These are phyloP conservation scores for Blastobotrys mokoenaii DNA, from an alignment of 805 yeast species.

Conservation along the genomic window DNA sequence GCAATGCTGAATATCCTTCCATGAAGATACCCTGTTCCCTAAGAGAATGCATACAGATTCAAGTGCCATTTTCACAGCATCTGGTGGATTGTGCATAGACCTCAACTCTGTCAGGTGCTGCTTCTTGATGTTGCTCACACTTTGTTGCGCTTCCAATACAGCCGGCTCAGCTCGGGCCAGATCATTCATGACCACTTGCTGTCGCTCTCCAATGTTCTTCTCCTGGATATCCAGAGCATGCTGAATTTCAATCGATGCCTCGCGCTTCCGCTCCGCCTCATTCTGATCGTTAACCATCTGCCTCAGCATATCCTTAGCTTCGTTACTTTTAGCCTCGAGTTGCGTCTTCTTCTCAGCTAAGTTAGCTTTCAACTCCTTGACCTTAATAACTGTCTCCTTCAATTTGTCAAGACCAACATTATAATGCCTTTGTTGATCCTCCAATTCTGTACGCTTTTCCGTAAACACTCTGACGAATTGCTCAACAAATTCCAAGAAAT, in stretches of 20 bases:
- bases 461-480: conserved; percentile 38
- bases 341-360: conserved; percentile 45
- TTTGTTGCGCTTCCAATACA: conserved; percentile 71
- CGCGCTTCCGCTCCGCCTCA: conserved; percentile 85
- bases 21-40: conserved; percentile 54
- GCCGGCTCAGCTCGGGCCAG: conserved; percentile 79
- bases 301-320: conserved; percentile 64
- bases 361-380: conserved; percentile 46
- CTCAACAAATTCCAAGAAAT: conserved; percentile 43
- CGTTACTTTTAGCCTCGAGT: conserved; percentile 49
- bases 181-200: conserved; percentile 48
- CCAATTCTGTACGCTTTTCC: conserved; percentile 41
- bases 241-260: conserved; percentile 72
- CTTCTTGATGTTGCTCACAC: conserved; percentile 88
- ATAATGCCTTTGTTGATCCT: conserved; percentile 62
- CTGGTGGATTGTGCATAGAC: conserved; percentile 87
- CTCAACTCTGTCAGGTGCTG: conserved; percentile 85
- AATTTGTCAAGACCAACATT: conserved; percentile 66
- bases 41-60: conserved; percentile 82
- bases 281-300: conserved; percentile 78
- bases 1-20: conserved; percentile 81
- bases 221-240: conserved; percentile 63
- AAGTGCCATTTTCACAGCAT: conserved; percentile 71
- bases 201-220: conserved; percentile 44
- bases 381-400: conserved; percentile 68